Evolutionary conservation across 306 rosid genomes (phyloP).

Genomic region (Vigna angularis): DNA sequence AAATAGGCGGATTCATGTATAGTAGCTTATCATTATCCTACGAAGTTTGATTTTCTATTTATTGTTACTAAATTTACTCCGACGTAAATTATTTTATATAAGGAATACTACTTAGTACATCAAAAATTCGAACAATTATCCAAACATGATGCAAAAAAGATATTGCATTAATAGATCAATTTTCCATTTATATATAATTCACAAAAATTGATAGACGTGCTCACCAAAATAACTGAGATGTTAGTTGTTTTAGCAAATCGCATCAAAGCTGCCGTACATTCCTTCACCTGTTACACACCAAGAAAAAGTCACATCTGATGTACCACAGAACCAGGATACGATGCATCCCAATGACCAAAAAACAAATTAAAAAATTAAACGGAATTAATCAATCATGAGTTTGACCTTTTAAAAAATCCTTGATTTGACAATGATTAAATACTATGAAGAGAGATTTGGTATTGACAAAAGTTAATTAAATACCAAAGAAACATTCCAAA

Average conservation of each 20-base stretch:
- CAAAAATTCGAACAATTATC: background rate
- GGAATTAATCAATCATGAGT: slow-evolving; percentile 18
- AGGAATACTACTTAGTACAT: background rate
- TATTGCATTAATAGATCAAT: background rate
- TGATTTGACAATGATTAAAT: slow-evolving; percentile 31
- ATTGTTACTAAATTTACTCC: background rate
- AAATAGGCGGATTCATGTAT: background rate
- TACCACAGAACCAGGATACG: slow-evolving; percentile 24
- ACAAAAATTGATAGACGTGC: slow-evolving; percentile 31
- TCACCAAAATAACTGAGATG: slow-evolving; percentile 83
- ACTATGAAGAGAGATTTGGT: background rate
- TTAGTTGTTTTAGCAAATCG: slow-evolving; percentile 83
- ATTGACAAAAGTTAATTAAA: slow-evolving; percentile 31
- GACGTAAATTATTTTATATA: background rate
- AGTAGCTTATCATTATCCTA: background rate
- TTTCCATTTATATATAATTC: slow-evolving; percentile 3
- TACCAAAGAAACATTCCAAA: background rate
- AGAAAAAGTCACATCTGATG: slow-evolving; percentile 45
- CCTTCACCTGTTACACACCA: slow-evolving; percentile 75
- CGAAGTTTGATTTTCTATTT: background rate
- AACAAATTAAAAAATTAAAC: slow-evolving; percentile 31
- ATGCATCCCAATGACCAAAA: slow-evolving; percentile 23
- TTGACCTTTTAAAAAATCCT: background rate
- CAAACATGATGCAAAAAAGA: slow-evolving; percentile 11
- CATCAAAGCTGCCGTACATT: slow-evolving; percentile 88